A percentile compares a stretch with the other conserved stretches of the same genome.
Evolutionary conservation across 2,329 filamentous ascomycete genomes (phyloP).

Genomic region (Calonectria pteridis): DNA sequence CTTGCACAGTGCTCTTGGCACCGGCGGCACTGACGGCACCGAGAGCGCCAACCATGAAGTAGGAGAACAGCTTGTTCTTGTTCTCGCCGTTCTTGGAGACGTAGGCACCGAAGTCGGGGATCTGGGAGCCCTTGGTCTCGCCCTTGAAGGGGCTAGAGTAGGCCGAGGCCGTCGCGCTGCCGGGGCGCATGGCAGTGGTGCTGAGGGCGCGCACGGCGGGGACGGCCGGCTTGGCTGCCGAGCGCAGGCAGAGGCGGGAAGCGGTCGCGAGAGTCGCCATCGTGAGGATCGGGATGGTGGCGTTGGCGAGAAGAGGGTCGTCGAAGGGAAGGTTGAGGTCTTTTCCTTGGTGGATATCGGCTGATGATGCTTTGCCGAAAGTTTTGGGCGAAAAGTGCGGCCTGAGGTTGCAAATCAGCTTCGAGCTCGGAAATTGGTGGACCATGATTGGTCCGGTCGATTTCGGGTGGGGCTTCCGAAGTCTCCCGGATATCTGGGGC

Average conservation of each 20-base stretch:
- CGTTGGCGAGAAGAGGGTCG: conserved; percentile 41
- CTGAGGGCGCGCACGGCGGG: conserved; percentile 66
- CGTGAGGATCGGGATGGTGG: conserved; percentile 47
- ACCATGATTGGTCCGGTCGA: conserved; percentile 57
- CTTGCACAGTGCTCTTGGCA: conserved; percentile 97
- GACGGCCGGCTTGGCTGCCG: conserved; percentile 57
- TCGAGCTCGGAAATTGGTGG: conserved; percentile 60
- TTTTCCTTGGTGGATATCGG: conserved; percentile 56
- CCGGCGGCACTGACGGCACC: conserved; percentile 92
- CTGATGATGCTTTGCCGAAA: conserved; percentile 58
- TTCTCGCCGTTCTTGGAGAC: conserved; percentile 75
- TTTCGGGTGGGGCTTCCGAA: conserved; percentile 45
- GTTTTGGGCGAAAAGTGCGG: conserved; percentile 55
- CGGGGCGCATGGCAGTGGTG: conserved; percentile 64
- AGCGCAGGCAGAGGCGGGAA: conserved; percentile 77
- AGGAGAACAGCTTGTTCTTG: conserved; percentile 89
- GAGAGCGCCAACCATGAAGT: conserved; percentile 99
- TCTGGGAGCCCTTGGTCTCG: conserved; percentile 71
- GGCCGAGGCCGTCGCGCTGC: conserved; percentile 60
- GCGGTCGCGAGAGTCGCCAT: conserved; percentile 79
- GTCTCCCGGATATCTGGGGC: conserved; percentile 45
- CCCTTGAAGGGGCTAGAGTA: conserved; percentile 76
- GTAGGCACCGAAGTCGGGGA: conserved; percentile 94
- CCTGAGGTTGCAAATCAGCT: conserved; percentile 57
- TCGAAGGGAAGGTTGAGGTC: conserved; percentile 59